These are phyloP conservation scores for Candida buenavistaensis DNA, from an alignment of 1,139 yeast genomes.

Conservation along the genomic window DNA sequence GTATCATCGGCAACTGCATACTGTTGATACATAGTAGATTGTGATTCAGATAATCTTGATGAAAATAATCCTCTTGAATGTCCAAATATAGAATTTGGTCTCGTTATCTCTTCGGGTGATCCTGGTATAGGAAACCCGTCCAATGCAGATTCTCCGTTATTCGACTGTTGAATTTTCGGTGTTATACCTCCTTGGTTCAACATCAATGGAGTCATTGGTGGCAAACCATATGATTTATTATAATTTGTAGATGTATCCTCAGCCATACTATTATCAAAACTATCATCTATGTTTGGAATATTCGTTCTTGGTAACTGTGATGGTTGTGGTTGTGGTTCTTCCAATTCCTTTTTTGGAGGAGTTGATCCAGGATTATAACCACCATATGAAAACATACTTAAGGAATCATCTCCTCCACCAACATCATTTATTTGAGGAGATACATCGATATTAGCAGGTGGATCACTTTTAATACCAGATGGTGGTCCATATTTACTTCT, in stretches of 20 bases:
- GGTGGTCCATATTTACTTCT: conserved; percentile 35
- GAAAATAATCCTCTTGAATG: conserved; percentile 22
- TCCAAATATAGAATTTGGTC: conserved; percentile 48
- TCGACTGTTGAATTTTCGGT: background rate
- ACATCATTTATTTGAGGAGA: conserved; percentile 9
- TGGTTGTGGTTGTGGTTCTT: conserved; percentile 4
- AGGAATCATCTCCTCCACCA: conserved; percentile 14
- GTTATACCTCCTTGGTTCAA: conserved; percentile 8
- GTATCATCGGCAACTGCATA: conserved; percentile 51
- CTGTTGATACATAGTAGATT: conserved; percentile 47
- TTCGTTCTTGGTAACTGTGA: conserved; percentile 6
- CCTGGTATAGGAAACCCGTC: conserved; percentile 50
- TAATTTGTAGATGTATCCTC: conserved; percentile 14
- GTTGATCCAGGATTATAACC: conserved; percentile 14
- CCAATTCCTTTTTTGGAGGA: conserved; percentile 10
- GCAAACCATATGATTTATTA: conserved; percentile 1
- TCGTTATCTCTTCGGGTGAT: conserved; percentile 45
- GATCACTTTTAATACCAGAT: conserved; percentile 17
- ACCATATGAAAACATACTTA: conserved; percentile 41
- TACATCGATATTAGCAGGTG: conserved; percentile 12
- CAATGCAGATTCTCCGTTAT: conserved; percentile 10
- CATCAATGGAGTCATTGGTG: conserved; percentile 5
- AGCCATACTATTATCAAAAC: conserved; percentile 21
- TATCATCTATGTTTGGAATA: conserved; percentile 28
- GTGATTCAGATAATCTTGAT: conserved; percentile 46